These are phyloP conservation scores for Periconia sp. DNA, from an alignment of 2,329 filamentous ascomycete species.

Conservation along the genomic window DNA sequence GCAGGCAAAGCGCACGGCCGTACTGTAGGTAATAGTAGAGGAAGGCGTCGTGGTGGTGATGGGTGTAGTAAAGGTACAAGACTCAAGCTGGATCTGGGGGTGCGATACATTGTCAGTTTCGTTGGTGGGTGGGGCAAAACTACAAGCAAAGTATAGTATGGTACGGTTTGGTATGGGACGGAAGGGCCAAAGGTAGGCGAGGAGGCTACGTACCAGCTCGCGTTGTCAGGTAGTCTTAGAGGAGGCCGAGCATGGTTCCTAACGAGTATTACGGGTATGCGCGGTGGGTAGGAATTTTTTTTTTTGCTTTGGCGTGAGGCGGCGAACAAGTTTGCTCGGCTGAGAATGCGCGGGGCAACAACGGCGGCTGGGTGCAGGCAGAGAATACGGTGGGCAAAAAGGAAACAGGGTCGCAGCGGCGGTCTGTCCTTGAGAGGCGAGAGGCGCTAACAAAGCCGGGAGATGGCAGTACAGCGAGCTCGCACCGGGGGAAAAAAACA, in stretches of 20 bases:
- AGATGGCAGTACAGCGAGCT: too few relatives aligned
- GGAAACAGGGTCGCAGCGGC: constrained; percentile 17
- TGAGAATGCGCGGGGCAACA: constrained; percentile 31
- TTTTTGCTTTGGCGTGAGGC: constrained; percentile 13
- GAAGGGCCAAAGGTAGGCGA: constrained; percentile 22
- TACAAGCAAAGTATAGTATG: background rate
- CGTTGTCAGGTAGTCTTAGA: constrained; percentile 35
- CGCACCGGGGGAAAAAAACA: too few relatives aligned
- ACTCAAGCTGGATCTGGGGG: constrained; percentile 33
- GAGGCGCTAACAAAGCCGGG: too few relatives aligned
- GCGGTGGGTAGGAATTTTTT: background rate
- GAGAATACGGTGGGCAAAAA: constrained; percentile 11
- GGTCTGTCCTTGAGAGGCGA: too few relatives aligned
- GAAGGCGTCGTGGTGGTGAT: constrained; percentile 1
- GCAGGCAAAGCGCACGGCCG: background rate
- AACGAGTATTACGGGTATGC: constrained; percentile 15
- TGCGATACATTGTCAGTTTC: constrained; percentile 35
- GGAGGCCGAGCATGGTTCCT: constrained; percentile 29
- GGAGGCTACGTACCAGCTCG: constrained; percentile 38
- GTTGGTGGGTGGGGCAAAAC: constrained; percentile 17
- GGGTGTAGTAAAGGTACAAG: constrained; percentile 3
- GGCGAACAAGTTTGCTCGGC: constrained; percentile 33
- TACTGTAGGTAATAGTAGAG: constrained; percentile 5
- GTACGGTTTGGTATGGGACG: background rate
- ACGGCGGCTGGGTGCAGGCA: constrained; percentile 23